A percentile compares a stretch with the other conserved stretches of the same genome.
phyloP scores from a whole-genome alignment of 129 eudicot genomes.

The Apium graveolens region DNA sequence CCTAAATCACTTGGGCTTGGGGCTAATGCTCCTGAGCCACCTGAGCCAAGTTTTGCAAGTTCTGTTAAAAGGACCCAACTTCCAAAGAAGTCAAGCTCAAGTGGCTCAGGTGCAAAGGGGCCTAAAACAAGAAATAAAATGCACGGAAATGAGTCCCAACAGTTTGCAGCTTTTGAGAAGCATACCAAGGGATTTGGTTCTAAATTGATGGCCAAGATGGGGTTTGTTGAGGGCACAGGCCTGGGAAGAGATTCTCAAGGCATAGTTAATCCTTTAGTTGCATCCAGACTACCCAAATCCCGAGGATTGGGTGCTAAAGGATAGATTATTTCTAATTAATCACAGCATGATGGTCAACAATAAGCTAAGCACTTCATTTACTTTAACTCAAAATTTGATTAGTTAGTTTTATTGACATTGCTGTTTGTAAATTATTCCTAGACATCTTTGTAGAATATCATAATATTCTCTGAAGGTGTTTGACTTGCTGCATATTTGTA shows the following conservation, averaged over 20 bases:
- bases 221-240: constrained; percentile 79
- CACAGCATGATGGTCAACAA: background rate
- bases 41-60: constrained; percentile 22
- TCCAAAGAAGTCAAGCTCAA: constrained; percentile 10
- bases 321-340: constrained; percentile 17
- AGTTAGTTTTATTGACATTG: background rate
- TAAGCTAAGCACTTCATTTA: background rate
- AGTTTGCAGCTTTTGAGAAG: constrained; percentile 64
- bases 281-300: constrained; percentile 66
- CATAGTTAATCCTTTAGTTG: constrained; percentile 62
- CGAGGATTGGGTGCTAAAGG: constrained; percentile 76
- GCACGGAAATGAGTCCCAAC: constrained; percentile 10
- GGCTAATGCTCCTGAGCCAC: constrained; percentile 38
- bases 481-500: background rate
- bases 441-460: background rate
- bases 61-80: constrained; percentile 13
- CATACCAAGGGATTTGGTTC: constrained; percentile 94
- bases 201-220: constrained; percentile 91
- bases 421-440: background rate
- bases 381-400: background rate
- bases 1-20: constrained; percentile 91
- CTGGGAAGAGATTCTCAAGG: constrained; percentile 80
- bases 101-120: constrained; percentile 21
- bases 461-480: background rate
- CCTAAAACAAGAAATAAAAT: constrained; percentile 23